A percentile compares a stretch with the other conserved stretches of the same genome.
phyloP scores from a whole-genome alignment of 2,329 filamentous ascomycete species.

The Claviceps pusilla region DNA sequence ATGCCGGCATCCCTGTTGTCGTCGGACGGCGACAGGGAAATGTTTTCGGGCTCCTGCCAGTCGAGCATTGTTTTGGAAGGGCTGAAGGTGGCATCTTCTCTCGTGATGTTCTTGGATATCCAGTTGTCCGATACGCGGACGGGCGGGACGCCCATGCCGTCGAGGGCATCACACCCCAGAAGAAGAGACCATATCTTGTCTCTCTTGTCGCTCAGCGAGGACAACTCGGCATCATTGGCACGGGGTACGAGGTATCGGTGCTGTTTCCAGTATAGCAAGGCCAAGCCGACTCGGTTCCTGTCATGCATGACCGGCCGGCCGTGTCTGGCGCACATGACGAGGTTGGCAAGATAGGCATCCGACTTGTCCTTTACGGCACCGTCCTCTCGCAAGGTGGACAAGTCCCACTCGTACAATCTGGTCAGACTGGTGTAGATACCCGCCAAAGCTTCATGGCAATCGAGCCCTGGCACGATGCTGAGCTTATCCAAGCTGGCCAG shows the following conservation, averaged over 20 bases:
- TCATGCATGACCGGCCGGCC: constrained; percentile 59
- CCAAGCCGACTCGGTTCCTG: constrained; percentile 50
- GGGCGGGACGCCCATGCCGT: constrained; percentile 35
- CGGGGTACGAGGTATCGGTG: constrained; percentile 31
- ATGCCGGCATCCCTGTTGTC: constrained; percentile 35
- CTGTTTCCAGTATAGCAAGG: constrained; percentile 65
- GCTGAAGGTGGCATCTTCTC: constrained; percentile 29
- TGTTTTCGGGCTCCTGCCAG: constrained; percentile 60
- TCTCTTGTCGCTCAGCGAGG: constrained; percentile 22
- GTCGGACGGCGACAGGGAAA: constrained; percentile 35
- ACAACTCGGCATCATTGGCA: constrained; percentile 17
- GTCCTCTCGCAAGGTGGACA: constrained; percentile 39
- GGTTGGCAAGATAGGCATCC: constrained; percentile 35
- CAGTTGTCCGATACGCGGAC: constrained; percentile 59
- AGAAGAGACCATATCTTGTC: constrained; percentile 50
- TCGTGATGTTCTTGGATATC: constrained; percentile 54
- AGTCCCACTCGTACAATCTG: constrained; percentile 57
- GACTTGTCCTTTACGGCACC: constrained; percentile 27
- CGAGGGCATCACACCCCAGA: constrained; percentile 45
- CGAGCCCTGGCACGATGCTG: constrained; percentile 51
- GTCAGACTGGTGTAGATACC: constrained; percentile 58
- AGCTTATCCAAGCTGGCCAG: constrained; percentile 57
- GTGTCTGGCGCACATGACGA: constrained; percentile 53
- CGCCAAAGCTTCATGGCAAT: constrained; percentile 62
- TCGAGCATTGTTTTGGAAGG: constrained; percentile 37